Evolutionary conservation across 176 grass and related monocot species (phyloP), one percentile per base, ranked within the genome.

Genomic region (Lolium perenne): DNA sequence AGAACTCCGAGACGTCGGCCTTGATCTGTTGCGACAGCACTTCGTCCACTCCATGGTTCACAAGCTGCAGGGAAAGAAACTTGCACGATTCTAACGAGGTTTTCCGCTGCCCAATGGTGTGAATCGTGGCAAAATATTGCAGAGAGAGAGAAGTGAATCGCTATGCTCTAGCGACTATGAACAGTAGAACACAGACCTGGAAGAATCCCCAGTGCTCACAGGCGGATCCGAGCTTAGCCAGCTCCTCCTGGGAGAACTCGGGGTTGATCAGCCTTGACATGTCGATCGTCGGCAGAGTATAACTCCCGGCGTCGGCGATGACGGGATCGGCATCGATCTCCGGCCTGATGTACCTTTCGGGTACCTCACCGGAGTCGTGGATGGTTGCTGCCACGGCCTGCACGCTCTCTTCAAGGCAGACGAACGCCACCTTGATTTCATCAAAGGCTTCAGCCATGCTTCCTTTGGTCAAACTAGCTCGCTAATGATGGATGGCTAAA

Each of bases 181-280:
- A 43, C 32, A 35, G 41, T 43, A 7, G 41, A 43, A 47, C 20
- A 64, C 87, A 17, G 54, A 85, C 91, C 81, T 90, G 88, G 71
- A 93, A 93, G 81, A 93, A 93, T 20, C 91, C 91, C 91, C 91
- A 88, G 2, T 87, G 11, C 71, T 87, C 38, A 49, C 88, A 90
- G 21, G 91, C 88, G 46, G 86, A 87, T 80, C 82, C 85, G 26
- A 93, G 88, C 77, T 87, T 87, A 47, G 77, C 55, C 7, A 26
- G 35, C 81, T 92, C 91, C 46, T 86, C 90, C 53, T 69, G 7
- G 10, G 77, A 81, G 47, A 78, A 85, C 67, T 68, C 74, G 13
- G 54, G 80, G 50, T 83, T 23, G 49, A 82, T 79, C 79, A 92
- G 65, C 80, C 83, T 83, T 13, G 74, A 85, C 82, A 89, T 48